A percentile compares a stretch with the other conserved stretches of the same genome.
phyloP scores from a whole-genome alignment of 75 land plant species.

The Sequoia sempervirens region DNA sequence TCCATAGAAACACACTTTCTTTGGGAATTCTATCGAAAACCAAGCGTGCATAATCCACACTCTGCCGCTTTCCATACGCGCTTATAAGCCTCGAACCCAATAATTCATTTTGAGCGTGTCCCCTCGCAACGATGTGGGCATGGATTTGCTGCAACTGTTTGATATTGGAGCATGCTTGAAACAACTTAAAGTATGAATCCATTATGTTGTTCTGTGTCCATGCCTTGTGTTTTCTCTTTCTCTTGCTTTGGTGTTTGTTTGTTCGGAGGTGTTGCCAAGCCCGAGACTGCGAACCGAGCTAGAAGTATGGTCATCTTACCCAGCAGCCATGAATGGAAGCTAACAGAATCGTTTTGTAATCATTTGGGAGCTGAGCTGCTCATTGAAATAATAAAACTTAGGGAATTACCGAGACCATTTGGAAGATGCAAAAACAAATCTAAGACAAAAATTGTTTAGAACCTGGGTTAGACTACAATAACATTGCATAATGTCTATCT shows the following conservation, averaged over 20 bases:
- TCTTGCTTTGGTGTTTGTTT: neutral
- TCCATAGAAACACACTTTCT: neutral
- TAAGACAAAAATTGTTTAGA: no score
- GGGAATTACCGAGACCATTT: neutral
- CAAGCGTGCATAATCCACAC: neutral
- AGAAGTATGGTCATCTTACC: neutral
- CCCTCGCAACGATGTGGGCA: neutral
- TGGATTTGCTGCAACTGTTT: slow-evolving; percentile 5
- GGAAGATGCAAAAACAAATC: no score
- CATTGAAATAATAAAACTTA: no score
- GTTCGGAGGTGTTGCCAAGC: no score
- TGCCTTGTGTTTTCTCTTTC: neutral
- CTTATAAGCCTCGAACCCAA: slow-evolving; percentile 1
- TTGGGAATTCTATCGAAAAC: neutral
- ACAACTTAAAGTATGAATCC: neutral
- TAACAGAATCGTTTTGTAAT: neutral
- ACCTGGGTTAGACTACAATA: no score
- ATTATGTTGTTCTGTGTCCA: neutral
- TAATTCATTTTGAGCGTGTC: neutral
- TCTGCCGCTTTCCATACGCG: neutral
- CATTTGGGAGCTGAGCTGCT: neutral
- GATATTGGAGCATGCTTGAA: neutral
- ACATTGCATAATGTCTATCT: no score
- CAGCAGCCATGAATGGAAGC: neutral
- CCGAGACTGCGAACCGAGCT: no score